Base-by-base conservation (phyloP, 1,284 basidiomycete species). In the Ceratobasidium sp. region DNA sequence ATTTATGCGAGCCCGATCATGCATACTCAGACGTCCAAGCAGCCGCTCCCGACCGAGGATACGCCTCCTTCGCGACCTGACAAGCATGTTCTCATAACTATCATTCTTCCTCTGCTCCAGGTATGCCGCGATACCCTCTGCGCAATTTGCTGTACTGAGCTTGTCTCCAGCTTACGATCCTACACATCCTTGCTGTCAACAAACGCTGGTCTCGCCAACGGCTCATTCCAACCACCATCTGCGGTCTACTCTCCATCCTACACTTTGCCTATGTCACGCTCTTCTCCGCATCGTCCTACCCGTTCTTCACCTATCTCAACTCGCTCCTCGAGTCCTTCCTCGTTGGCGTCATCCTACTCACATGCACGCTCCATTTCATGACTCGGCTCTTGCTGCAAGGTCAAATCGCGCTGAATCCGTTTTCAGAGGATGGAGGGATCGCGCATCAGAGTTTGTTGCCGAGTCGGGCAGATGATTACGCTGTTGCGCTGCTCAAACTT, bases 381-480 rank as follows among this genome's bases (percentile, higher is more conserved):
- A 90, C 90, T 0, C 92, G 93, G 81, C 82, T 93, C 19, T 84
- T 92, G 40, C 84, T 90, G 15, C 84, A 19, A 84, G 86, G 8
- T 85, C 88, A 17, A 79, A 89, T n/a, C 84, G 32, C 51, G 29
- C 37, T 89, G 34, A 87, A 86, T 8, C 76, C 64, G 40, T 73
- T 74, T 54, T 43, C 88, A 87, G 77, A 62, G 25, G 59, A 74
- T 5, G 71, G 52, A 0, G 71, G 73, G 43, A 32, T 81, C 84
- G 15, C 82, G 82, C 40, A 83, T 82, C 62, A 61, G 15, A 59
- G 49, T 57, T 81, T 89, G 49, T 80, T 86, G 62, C 88, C 88
- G 13, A 84, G 83, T 64, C 87, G 86, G 82, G 91, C 93, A 46
- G 92, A 93, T 82, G 92, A 94, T 81, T 94, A 91, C 82, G 88